Conservation (phyloP, 768 basidiomycete genomes). For the Fomitopsis pulvina region DNA sequence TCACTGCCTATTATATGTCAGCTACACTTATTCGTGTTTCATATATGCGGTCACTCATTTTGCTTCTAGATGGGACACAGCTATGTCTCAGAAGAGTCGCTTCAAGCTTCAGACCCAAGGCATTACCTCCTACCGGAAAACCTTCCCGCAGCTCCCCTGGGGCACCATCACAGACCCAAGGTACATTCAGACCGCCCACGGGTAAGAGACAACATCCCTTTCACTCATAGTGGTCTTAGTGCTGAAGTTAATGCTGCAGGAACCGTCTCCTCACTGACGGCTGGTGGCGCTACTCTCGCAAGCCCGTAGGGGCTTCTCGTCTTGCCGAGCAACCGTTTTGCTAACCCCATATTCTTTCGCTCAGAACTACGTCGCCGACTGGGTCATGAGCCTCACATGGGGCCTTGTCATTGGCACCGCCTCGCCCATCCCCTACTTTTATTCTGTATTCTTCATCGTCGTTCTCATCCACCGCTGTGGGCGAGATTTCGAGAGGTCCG, state of each 20-base stretch:
- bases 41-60: neutral
- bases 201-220: slow-evolving; percentile 46
- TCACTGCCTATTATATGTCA: slow-evolving; percentile 83
- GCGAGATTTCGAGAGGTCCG: slow-evolving; percentile 89
- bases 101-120: slow-evolving; percentile 98
- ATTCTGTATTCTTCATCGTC: slow-evolving; percentile 91
- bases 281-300: slow-evolving; percentile 92
- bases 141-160: slow-evolving; percentile 92
- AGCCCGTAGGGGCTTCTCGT: slow-evolving; percentile 58
- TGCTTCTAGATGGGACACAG: slow-evolving; percentile 72
- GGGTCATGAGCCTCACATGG: slow-evolving; percentile 82
- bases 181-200: slow-evolving; percentile 90
- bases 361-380: slow-evolving; percentile 93
- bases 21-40: slow-evolving; percentile 21
- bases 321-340: neutral
- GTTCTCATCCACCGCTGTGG: slow-evolving; percentile 89
- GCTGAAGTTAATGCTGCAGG: slow-evolving; percentile 28
- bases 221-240: neutral
- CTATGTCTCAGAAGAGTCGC: slow-evolving; percentile 94
- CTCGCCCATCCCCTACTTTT: slow-evolving; percentile 90
- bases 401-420: slow-evolving; percentile 70
- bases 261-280: slow-evolving; percentile 89
- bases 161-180: slow-evolving; percentile 79
- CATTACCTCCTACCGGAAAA: slow-evolving; percentile 74
- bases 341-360: neutral